These are phyloP conservation scores for Silybum marianum DNA, from an alignment of 129 eudicot genomes.

Conservation along the genomic window DNA sequence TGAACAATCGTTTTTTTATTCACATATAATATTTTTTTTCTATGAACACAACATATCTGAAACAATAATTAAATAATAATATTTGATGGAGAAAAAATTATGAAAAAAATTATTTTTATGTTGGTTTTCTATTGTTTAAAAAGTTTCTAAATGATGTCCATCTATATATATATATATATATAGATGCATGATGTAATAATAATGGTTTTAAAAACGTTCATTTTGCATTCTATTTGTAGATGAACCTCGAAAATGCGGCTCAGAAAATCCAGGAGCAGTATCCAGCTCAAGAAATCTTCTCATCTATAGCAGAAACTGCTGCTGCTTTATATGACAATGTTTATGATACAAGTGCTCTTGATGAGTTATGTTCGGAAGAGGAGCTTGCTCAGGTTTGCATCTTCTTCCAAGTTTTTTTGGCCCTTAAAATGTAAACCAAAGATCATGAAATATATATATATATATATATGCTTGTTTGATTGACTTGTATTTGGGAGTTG, in stretches of 20 bases:
- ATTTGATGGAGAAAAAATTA: too few relatives aligned
- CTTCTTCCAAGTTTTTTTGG: not conserved
- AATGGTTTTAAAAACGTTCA: not conserved
- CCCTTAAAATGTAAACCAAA: not conserved
- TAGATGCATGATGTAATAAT: not conserved
- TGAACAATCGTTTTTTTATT: too few relatives aligned
- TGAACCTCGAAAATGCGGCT: constrained; percentile 59
- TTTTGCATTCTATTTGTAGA: constrained; percentile 33
- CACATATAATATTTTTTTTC: too few relatives aligned
- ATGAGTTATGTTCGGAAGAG: constrained; percentile 48
- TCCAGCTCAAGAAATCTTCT: constrained; percentile 66
- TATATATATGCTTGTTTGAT: too few relatives aligned
- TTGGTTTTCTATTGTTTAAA: too few relatives aligned
- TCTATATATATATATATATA: too few relatives aligned
- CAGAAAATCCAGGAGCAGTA: constrained; percentile 57
- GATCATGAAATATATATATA: not conserved
- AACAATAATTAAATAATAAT: too few relatives aligned
- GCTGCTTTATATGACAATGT: constrained; percentile 36
- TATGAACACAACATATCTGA: too few relatives aligned
- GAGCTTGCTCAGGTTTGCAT: constrained; percentile 59
- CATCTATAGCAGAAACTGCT: constrained; percentile 62
- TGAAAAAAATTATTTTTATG: too few relatives aligned
- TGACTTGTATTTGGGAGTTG: constrained; percentile 16
- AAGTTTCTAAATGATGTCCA: too few relatives aligned
- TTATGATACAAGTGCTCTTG: constrained; percentile 30